These are phyloP conservation scores for Lactarius pseudohatsudake DNA, from an alignment of 768 basidiomycete species.

Conservation along the genomic window DNA sequence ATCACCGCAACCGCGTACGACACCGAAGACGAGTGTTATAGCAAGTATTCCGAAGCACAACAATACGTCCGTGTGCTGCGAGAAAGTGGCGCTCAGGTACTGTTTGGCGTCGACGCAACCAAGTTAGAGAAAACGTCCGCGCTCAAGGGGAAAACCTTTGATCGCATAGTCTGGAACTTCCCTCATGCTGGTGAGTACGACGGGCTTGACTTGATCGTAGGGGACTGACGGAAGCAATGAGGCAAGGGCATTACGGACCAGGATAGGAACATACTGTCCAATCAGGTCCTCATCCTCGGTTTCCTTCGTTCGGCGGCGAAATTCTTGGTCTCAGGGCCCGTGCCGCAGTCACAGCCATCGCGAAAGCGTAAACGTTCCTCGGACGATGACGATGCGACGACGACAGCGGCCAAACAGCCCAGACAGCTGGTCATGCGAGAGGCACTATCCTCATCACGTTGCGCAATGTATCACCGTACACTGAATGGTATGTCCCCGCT, in stretches of 20 bases:
- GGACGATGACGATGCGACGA: constrained; percentile 49
- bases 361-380: constrained; percentile 44
- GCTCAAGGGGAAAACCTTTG: constrained; percentile 66
- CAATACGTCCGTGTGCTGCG: constrained; percentile 56
- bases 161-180: constrained; percentile 91
- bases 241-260: constrained; percentile 91
- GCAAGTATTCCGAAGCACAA: constrained; percentile 78
- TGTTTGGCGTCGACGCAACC: constrained; percentile 87
- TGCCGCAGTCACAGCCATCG: constrained; percentile 44
- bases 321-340: constrained; percentile 56
- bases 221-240: constrained; percentile 34
- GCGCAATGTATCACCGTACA: constrained; percentile 85
- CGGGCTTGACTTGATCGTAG: not conserved
- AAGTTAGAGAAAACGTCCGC: constrained; percentile 56
- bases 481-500: constrained; percentile 62
- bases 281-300: constrained; percentile 78
- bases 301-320: constrained; percentile 75
- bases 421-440: constrained; percentile 36
- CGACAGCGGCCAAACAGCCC: constrained; percentile 34
- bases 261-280: constrained; percentile 87
- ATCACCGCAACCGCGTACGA: constrained; percentile 88
- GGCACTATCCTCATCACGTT: constrained; percentile 87
- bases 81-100: constrained; percentile 61
- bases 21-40: constrained; percentile 66
- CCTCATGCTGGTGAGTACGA: constrained; percentile 80